These are phyloP conservation scores for Carallia pectinifolia DNA, from an alignment of 345 rosid genomes.

Conservation along the genomic window DNA sequence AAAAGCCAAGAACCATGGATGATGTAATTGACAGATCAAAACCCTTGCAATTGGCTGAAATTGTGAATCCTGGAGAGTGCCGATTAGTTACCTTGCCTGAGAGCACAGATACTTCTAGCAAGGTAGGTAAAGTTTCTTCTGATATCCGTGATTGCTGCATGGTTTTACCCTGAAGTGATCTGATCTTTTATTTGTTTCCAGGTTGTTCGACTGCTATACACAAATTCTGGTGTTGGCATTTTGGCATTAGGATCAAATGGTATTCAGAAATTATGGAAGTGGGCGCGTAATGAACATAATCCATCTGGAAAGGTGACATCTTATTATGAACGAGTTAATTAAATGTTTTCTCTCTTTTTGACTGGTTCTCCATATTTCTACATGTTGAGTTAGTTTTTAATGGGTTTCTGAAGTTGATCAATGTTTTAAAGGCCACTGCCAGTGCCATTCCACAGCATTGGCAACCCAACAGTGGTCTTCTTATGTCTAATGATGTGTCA, in stretches of 20 bases:
- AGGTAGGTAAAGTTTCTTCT: constrained; percentile 45
- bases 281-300: constrained; percentile 71
- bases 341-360: not conserved
- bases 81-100: constrained; percentile 72
- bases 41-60: constrained; percentile 79
- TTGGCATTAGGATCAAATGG: constrained; percentile 86
- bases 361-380: not conserved
- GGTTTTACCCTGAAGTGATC: constrained; percentile 5
- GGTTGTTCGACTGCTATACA: constrained; percentile 84
- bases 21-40: constrained; percentile 69
- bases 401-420: constrained; percentile 23
- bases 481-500: constrained; percentile 73
- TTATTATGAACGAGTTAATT: not conserved
- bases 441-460: constrained; percentile 74
- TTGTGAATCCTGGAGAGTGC: constrained; percentile 64
- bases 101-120: constrained; percentile 68
- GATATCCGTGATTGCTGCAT: not conserved
- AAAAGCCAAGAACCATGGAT: constrained; percentile 70
- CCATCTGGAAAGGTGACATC: constrained; percentile 70
- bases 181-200: constrained; percentile 27
- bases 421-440: constrained; percentile 64
- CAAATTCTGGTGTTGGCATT: constrained; percentile 77
- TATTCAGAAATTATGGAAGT: constrained; percentile 75
- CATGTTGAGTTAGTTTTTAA: not conserved
- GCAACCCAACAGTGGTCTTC: constrained; percentile 92